Evolutionary conservation across 768 basidiomycete genomes (phyloP), one percentile per base, ranked within the genome.

Genomic region (Phlegmacium glaucopus): DNA sequence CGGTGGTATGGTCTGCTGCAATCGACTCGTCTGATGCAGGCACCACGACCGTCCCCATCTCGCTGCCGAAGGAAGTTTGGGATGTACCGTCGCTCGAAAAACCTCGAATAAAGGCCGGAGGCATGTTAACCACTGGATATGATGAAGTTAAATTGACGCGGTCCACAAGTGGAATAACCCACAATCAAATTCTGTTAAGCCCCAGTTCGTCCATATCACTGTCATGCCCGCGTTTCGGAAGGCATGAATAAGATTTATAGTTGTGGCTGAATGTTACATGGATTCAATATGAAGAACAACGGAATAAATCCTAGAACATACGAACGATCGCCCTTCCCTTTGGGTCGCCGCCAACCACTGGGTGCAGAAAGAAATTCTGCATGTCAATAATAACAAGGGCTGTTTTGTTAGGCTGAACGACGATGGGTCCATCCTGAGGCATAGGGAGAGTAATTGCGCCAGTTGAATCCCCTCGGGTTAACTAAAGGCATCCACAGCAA

Each of bases 331-430:
- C 65, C 35, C 63, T 54, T 25, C 65, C 65, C 6, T 57, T 53
- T 17, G 65, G 65, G 42, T 66, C 65, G 9, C 63, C 65, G 9
- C 56, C 49, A 6, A 66, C 47, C 41, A 60, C 61, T 39, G 60
- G 60, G 50, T 67, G 64, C 34, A 65, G 46, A 48, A 63, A 67
- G 44, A 61, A 63, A 44, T 64, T 67, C 27, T 67, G 66, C 66
- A 67, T 67, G 45, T 67, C 66, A 18, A 67, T 67, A 25, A 67
- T 67, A 9, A 67, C 64, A 12, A 67, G 51, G 3, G 66, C 66
- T n/a, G 59, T 54, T n/a, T 56, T 54, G 43, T 61, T 61, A 1
- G 66, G 62, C 27, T 65, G 61, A 27, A 67, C 57, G 3, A 48
- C 50, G 9, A 67, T 61, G 3, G 60, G 57, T 13, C 66, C 59